A percentile compares a stretch with the other conserved stretches of the same genome.
phyloP scores from a whole-genome alignment of 2,329 filamentous ascomycete species.

The Mollisiaceae sp. region DNA sequence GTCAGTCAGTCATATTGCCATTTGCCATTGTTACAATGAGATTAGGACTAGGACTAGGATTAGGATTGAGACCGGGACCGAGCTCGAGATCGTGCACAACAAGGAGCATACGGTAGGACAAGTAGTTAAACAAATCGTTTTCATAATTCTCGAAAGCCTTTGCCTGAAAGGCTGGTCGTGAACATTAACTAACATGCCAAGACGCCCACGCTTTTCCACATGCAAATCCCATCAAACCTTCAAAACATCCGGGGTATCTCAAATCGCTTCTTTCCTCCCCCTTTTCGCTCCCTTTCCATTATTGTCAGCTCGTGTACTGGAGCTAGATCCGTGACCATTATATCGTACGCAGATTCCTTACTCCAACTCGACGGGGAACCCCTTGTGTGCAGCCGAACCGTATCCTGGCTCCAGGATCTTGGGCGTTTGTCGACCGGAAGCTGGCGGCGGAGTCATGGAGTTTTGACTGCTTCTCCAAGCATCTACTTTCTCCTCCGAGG shows the following conservation, averaged over 20 bases:
- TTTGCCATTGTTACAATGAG: too few species aligned
- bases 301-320: neutral
- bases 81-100: too few species aligned
- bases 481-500: neutral
- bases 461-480: neutral
- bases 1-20: too few species aligned
- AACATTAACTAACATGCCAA: neutral
- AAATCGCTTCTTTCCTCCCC: neutral
- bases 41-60: too few species aligned
- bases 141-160: neutral
- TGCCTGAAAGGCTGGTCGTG: neutral
- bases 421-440: neutral
- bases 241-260: neutral
- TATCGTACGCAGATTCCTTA: neutral
- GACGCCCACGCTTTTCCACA: neutral
- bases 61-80: too few species aligned
- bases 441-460: neutral
- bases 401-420: neutral
- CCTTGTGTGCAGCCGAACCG: neutral
- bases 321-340: too few species aligned
- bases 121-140: too few species aligned
- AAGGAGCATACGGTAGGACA: too few species aligned
- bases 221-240: neutral
- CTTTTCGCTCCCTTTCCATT: neutral
- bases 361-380: slow-evolving; percentile 3